Conservation (phyloP, 441 rosid species). For the Theobroma grandiflorum region DNA sequence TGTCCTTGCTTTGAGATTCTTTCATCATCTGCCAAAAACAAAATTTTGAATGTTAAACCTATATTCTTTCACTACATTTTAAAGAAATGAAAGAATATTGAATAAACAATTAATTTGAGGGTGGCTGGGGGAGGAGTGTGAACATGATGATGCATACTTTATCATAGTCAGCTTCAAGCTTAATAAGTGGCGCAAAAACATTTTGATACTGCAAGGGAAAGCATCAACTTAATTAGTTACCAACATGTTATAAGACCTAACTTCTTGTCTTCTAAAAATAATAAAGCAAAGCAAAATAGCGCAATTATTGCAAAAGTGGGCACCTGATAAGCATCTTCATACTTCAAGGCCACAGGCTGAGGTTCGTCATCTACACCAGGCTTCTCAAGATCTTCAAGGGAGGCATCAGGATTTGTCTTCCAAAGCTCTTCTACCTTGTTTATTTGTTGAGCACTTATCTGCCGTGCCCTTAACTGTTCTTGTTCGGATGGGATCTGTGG, state of each 20-base stretch:
- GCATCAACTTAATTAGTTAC: constrained; percentile 33
- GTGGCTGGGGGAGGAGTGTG: background rate
- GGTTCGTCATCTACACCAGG: constrained; percentile 99
- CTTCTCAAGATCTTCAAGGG: constrained; percentile 99
- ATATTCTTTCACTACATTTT: background rate
- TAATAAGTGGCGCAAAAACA: constrained; percentile 99
- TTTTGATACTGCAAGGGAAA: constrained; percentile 91
- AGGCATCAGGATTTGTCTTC: constrained; percentile 98
- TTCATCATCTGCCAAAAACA: constrained; percentile 83
- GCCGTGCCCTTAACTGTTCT: constrained; percentile 99
- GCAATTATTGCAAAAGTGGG: constrained; percentile 26
- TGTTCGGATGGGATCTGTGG: constrained; percentile 96
- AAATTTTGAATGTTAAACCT: constrained; percentile 30
- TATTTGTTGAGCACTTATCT: constrained; percentile 98
- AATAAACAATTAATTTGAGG: constrained; percentile 2
- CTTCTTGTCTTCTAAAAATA: constrained; percentile 13
- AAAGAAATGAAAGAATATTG: background rate
- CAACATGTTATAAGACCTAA: constrained; percentile 12
- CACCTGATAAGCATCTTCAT: constrained; percentile 99
- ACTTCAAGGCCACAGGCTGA: constrained; percentile 89
- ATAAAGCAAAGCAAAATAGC: constrained; percentile 14
- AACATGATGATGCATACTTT: constrained; percentile 58
- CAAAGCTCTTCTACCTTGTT: constrained; percentile 99
- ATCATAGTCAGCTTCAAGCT: constrained; percentile 99
- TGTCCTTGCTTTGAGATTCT: constrained; percentile 99